Percentiles rank a stretch among this genome's conserved stretches.
These are phyloP conservation scores for Metschnikowia vanudenii DNA, from an alignment of 805 yeast genomes.

Conservation along the genomic window DNA sequence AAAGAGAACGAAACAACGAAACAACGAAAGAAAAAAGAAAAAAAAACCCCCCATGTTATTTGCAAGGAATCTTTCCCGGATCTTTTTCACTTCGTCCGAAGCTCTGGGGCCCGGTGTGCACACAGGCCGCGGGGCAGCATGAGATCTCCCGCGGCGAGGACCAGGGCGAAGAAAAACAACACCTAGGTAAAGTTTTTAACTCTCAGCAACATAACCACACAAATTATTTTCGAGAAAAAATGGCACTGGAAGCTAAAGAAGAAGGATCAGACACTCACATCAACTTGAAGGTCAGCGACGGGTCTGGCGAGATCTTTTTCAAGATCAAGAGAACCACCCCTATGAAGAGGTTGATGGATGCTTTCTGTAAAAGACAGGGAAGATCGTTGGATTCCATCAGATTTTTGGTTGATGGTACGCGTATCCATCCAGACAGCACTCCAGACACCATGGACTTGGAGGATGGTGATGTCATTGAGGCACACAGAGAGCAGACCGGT, in stretches of 20 bases:
- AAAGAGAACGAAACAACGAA: too few species aligned
- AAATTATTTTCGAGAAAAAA: constrained; percentile 3
- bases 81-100: too few species aligned
- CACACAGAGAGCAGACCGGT: constrained; percentile 92
- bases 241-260: constrained; percentile 23
- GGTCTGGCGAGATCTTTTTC: constrained; percentile 90
- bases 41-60: too few species aligned
- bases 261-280: constrained; percentile 59
- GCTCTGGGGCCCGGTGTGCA: background rate
- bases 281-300: constrained; percentile 91
- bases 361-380: constrained; percentile 97
- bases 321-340: constrained; percentile 92
- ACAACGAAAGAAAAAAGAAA: too few species aligned
- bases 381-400: constrained; percentile 78
- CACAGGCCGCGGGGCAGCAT: background rate
- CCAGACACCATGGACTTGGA: constrained; percentile 92
- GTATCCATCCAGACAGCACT: constrained; percentile 83
- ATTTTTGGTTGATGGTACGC: constrained; percentile 90
- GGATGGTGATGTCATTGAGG: constrained; percentile 95
- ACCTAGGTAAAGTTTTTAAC: background rate
- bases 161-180: constrained; percentile 4
- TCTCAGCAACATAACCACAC: constrained; percentile 1
- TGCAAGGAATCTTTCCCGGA: too few species aligned
- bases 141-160: constrained; percentile 5
- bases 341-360: constrained; percentile 92